Evolutionary conservation across 176 grass and related monocot species (phyloP).

Genomic region (Bromus sterilis): DNA sequence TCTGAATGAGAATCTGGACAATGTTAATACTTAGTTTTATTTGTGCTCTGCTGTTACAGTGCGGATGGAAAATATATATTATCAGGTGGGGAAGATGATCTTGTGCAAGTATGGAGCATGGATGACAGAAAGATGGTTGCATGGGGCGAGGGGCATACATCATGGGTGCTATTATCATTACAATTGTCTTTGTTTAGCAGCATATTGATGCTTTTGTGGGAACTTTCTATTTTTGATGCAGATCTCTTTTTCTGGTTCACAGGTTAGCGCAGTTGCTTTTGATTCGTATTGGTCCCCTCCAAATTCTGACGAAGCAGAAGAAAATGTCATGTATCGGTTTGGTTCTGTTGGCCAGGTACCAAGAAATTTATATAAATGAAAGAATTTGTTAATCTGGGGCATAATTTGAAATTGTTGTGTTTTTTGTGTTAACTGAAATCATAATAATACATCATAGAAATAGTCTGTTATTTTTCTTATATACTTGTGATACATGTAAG

Average conservation of each 20-base stretch:
- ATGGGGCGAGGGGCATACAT: constrained; percentile 94
- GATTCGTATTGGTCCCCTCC: constrained; percentile 87
- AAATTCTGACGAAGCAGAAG: constrained; percentile 64
- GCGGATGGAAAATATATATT: constrained; percentile 87
- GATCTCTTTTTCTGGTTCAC: constrained; percentile 19
- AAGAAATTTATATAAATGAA: constrained; percentile 3
- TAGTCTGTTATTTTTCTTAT: not conserved
- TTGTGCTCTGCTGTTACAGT: constrained; percentile 32
- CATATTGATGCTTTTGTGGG: not conserved
- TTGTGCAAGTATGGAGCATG: constrained; percentile 99
- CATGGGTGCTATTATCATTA: constrained; percentile 62
- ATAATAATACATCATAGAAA: not conserved
- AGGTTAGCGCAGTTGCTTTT: constrained; percentile 96
- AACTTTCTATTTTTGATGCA: constrained; percentile 14
- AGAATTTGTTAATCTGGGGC: not conserved
- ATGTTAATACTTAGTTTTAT: constrained; percentile 16
- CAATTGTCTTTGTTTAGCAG: constrained; percentile 2
- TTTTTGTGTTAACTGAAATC: not conserved
- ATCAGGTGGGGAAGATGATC: constrained; percentile 90
- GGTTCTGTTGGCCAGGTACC: constrained; percentile 91
- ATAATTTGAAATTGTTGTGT: not conserved
- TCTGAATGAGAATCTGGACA: not conserved
- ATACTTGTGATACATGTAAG: not conserved
- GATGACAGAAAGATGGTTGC: constrained; percentile 91
- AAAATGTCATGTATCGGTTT: constrained; percentile 89